phyloP scores from a whole-genome alignment of 2,329 filamentous ascomycete genomes.

The Aureobasidium vineae region DNA sequence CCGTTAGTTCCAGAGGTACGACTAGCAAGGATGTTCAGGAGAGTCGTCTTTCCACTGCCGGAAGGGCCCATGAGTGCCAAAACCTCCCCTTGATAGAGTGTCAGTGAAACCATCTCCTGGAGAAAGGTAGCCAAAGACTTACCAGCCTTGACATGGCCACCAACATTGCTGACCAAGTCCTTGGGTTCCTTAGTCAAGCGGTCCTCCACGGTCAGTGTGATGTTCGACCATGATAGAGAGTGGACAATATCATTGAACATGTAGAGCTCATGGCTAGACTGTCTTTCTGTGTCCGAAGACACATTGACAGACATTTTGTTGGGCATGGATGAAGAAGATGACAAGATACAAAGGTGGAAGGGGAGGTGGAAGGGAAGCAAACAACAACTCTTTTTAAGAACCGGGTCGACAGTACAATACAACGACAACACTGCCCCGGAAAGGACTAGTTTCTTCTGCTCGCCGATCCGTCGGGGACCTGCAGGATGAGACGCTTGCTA shows the following conservation, averaged over 20 bases:
- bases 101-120: background rate
- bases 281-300: slow-evolving; percentile 21
- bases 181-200: slow-evolving; percentile 59
- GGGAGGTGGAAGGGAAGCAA: background rate
- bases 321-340: background rate
- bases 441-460: slow-evolving; percentile 3
- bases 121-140: background rate
- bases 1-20: slow-evolving; percentile 53
- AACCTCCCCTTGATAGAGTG: slow-evolving; percentile 58
- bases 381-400: background rate
- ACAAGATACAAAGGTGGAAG: background rate
- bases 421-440: background rate
- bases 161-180: slow-evolving; percentile 58
- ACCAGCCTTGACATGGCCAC: slow-evolving; percentile 51
- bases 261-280: slow-evolving; percentile 37
- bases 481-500: background rate
- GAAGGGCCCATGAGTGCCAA: slow-evolving; percentile 75
- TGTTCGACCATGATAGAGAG: slow-evolving; percentile 60
- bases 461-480: slow-evolving; percentile 1
- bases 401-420: background rate
- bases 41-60: slow-evolving; percentile 72
- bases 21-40: slow-evolving; percentile 73
- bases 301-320: background rate
- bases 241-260: slow-evolving; percentile 60
- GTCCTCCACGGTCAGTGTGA: slow-evolving; percentile 69